These are phyloP conservation scores for Oryza rufipogon DNA, from an alignment of 176 grass and related monocot species.

Conservation along the genomic window DNA sequence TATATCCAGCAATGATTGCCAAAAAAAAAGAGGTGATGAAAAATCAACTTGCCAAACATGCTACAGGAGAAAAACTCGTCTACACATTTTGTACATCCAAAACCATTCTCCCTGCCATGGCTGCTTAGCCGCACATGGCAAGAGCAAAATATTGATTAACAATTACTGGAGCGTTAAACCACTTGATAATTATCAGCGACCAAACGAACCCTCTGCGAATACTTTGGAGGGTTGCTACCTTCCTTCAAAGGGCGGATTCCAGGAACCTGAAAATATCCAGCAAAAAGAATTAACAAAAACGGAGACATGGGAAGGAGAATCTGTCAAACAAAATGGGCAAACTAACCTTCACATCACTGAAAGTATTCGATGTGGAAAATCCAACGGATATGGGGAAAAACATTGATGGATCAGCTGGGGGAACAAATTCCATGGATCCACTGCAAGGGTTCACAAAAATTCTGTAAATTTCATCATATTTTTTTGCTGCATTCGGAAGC, in stretches of 20 bases:
- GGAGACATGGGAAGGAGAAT: neutral
- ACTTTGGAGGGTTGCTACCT: conserved; percentile 51
- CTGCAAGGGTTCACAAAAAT: conserved; percentile 24
- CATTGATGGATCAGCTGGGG: conserved; percentile 65
- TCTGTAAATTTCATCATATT: no score
- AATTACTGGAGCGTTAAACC: conserved; percentile 33
- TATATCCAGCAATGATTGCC: no score
- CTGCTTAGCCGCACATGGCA: no score
- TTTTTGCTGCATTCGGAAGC: no score
- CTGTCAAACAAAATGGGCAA: neutral
- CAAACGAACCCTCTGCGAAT: conserved; percentile 63
- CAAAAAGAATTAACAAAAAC: neutral
- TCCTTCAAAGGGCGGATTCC: conserved; percentile 60
- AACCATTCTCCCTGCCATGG: no score
- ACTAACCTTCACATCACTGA: conserved; percentile 77
- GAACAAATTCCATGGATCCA: conserved; percentile 83
- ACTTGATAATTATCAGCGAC: conserved; percentile 68
- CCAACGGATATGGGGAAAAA: conserved; percentile 78
- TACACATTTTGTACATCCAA: no score
- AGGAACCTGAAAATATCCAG: conserved; percentile 45
- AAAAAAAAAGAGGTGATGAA: no score
- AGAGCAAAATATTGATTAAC: no score
- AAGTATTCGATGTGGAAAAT: conserved; percentile 76
- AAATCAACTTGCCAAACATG: no score
- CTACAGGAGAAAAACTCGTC: no score